Percentiles rank a stretch among this genome's conserved stretches.
These are phyloP conservation scores for Pseudogymnoascus sp. DNA, from an alignment of 2,329 filamentous ascomycete genomes.

Conservation along the genomic window DNA sequence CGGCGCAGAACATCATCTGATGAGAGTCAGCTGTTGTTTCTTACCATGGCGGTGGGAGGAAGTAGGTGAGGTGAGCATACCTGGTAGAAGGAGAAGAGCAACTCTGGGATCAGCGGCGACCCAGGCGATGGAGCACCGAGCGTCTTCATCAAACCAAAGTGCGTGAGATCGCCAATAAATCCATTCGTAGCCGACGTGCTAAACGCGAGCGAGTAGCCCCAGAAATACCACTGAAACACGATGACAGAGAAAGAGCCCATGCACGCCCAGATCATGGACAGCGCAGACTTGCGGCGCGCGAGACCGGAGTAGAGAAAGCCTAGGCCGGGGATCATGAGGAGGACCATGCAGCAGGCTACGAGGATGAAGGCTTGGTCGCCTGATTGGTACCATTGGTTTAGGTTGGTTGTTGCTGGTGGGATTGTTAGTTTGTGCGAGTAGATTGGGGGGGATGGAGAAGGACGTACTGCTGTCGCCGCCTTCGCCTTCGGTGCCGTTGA, in stretches of 20 bases:
- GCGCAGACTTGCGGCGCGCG: slow-evolving; percentile 91
- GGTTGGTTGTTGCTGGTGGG: slow-evolving; percentile 66
- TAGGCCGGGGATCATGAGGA: slow-evolving; percentile 94
- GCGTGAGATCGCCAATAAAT: slow-evolving; percentile 83
- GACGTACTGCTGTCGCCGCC: slow-evolving; percentile 31
- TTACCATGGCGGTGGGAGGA: too few species aligned
- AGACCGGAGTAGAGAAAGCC: slow-evolving; percentile 96
- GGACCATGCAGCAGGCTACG: slow-evolving; percentile 80
- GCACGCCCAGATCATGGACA: slow-evolving; percentile 94
- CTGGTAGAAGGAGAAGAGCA: slow-evolving; percentile 93
- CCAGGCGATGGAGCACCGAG: slow-evolving; percentile 79
- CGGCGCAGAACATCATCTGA: slow-evolving; percentile 94
- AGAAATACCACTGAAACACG: slow-evolving; percentile 99
- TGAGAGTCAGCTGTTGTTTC: not conserved
- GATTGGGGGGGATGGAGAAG: not conserved
- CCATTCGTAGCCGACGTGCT: slow-evolving; percentile 72
- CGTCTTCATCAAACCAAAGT: slow-evolving; percentile 83
- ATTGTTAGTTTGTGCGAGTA: not conserved
- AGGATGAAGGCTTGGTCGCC: slow-evolving; percentile 95
- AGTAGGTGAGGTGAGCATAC: slow-evolving; percentile 38
- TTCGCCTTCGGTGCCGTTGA: slow-evolving; percentile 48
- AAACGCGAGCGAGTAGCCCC: slow-evolving; percentile 95
- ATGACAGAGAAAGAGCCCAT: slow-evolving; percentile 90
- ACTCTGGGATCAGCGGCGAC: slow-evolving; percentile 76
- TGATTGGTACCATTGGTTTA: slow-evolving; percentile 91